Evolutionary conservation across 1,284 basidiomycete species (phyloP), one percentile per base, ranked within the genome.

Genomic region (Leccinum subrobustum): DNA sequence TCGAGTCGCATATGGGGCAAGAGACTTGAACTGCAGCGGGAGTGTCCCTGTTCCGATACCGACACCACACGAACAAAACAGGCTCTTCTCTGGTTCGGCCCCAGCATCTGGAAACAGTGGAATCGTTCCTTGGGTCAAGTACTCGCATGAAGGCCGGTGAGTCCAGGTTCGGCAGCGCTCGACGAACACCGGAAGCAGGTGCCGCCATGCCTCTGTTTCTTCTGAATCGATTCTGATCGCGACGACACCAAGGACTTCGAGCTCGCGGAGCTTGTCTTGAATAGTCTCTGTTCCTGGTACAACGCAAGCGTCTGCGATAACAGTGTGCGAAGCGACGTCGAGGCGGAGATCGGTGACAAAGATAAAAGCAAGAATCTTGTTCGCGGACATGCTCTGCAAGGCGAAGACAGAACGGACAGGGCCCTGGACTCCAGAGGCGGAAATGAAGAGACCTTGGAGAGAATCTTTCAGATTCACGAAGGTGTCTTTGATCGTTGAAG

Each of bases 91-190:
- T 83, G 69, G 60, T 35, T 76, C 73, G 2, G 59, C 47, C 16
- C 68, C 68, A 3, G 64, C 70, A 25, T 53, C 57, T 1, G 68
- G 56, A n/a, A 70, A 68, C 4, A 76, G 63, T 1, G 80, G 77
- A 16, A 77, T 68, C 3, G 39, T 59, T 3, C 74, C 73, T 2
- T 63, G 62, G 3, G 50, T 29, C 4, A 61, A n/a, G 67, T 84
- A 47, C 65, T 79, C 78, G 72, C 84, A 86, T 31, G 68, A 69
- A 8, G 67, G 18, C 9, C 63, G 68, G 68, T 86, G 84, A 3
- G 67, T 63, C 83, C 83, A 86, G 1, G 72, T 75, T 20, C 85
- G 77, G 63, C 82, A 84, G 3, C 83, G 78, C 64, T 86, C 84
- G 1, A 73, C 77, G 52, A 83, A 64, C 6, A 72, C 75, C 3